Conservation (phyloP, 2,329 filamentous ascomycete species). For the Zymoseptoria passerinii region DNA sequence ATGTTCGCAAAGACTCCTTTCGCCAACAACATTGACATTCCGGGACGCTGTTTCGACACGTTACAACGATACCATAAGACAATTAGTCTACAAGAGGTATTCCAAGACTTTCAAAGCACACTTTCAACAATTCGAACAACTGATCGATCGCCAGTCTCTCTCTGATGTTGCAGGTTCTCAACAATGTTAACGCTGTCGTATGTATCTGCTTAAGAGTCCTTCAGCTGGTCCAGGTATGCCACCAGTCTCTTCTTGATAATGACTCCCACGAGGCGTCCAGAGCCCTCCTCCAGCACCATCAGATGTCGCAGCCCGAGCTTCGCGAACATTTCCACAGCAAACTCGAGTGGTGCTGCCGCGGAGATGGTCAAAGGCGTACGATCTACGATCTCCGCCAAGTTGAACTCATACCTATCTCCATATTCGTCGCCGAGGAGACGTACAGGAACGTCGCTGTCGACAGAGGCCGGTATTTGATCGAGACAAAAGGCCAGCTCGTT, state of each 20-base stretch:
- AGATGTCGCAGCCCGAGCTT: conserved; percentile 49
- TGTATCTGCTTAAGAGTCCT: no score
- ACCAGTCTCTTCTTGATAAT: conserved; percentile 53
- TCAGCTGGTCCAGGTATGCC: conserved; percentile 41
- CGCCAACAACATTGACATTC: no score
- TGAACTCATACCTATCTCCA: conserved; percentile 31
- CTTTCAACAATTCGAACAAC: no score
- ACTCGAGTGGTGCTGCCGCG: conserved; percentile 48
- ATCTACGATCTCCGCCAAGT: conserved; percentile 46
- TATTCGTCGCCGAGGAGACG: conserved; percentile 31
- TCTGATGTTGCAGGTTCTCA: no score
- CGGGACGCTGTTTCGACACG: no score
- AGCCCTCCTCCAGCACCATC: conserved; percentile 45
- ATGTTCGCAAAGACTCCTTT: no score
- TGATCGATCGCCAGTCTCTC: no score
- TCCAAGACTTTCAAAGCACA: no score
- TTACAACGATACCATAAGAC: no score
- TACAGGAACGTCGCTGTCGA: conserved; percentile 29
- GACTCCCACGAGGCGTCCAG: conserved; percentile 43
- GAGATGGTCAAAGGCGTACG: conserved; percentile 45
- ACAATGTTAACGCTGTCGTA: no score
- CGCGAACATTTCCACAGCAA: conserved; percentile 52
- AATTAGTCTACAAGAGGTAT: no score
- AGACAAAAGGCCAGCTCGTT: conserved; percentile 47
- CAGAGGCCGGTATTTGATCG: conserved; percentile 29